Conservation (phyloP, 192 early-diverging fungal species). For the Entomortierella parvispora region DNA sequence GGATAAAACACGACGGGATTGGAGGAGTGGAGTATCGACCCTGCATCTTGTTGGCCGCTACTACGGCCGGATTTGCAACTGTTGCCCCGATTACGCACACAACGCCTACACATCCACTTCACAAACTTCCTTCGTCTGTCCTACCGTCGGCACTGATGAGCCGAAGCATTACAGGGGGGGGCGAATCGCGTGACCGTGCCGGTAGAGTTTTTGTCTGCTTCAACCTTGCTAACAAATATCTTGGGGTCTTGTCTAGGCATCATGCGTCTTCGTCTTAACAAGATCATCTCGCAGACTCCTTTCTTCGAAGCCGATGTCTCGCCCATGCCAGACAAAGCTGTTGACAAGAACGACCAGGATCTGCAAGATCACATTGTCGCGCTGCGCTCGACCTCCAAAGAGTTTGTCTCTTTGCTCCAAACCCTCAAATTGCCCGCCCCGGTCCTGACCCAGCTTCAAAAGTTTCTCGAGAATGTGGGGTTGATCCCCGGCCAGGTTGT, state of each 20-base stretch:
- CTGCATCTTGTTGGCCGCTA: too few species aligned
- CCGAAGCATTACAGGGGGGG: too few species aligned
- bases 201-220: too few species aligned
- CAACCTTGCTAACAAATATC: too few species aligned
- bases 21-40: too few species aligned
- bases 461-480: constrained; percentile 66
- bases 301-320: constrained; percentile 66
- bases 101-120: too few species aligned
- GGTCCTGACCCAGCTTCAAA: constrained; percentile 68
- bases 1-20: too few species aligned
- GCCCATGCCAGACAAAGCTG: constrained; percentile 52
- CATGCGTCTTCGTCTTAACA: constrained; percentile 66
- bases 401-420: constrained; percentile 62
- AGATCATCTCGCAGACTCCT: constrained; percentile 53
- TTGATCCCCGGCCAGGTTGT: constrained; percentile 66
- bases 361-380: constrained; percentile 60
- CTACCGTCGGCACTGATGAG: too few species aligned
- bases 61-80: too few species aligned
- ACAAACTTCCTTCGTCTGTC: too few species aligned
- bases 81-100: too few species aligned
- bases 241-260: constrained; percentile 67
- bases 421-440: constrained; percentile 75
- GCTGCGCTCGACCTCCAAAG: constrained; percentile 60
- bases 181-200: too few species aligned
- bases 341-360: constrained; percentile 64